Conservation (phyloP, 169 alveolate species). For the Plasmodium malariae region DNA sequence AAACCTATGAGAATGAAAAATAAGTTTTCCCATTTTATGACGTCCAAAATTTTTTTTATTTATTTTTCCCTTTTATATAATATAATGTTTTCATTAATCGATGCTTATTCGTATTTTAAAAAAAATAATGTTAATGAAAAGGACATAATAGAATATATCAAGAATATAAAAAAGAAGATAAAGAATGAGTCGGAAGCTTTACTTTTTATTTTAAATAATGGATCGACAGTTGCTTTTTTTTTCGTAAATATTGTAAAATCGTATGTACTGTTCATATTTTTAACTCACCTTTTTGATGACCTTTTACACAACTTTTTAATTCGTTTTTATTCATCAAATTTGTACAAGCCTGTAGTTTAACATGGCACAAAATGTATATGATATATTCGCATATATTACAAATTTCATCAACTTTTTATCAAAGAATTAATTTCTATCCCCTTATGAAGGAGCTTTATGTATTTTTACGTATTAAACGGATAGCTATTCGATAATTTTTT, state of each 20-base stretch:
- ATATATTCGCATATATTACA: too few relatives aligned
- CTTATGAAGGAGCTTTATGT: too few relatives aligned
- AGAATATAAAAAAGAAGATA: constrained; percentile 26
- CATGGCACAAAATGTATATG: not conserved
- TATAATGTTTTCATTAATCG: constrained; percentile 23
- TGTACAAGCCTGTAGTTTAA: too few relatives aligned
- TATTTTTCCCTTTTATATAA: constrained; percentile 48
- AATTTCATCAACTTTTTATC: too few relatives aligned
- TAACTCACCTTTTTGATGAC: constrained; percentile 64
- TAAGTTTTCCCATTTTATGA: constrained; percentile 8
- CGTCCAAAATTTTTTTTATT: constrained; percentile 40
- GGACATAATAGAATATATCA: not conserved
- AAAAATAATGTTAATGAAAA: constrained; percentile 29
- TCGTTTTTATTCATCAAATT: not conserved
- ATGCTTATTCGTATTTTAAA: constrained; percentile 5
- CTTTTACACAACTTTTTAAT: constrained; percentile 18
- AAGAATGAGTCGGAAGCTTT: constrained; percentile 25
- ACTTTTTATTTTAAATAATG: constrained; percentile 32
- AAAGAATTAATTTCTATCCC: too few relatives aligned
- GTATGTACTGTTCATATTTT: constrained; percentile 39
- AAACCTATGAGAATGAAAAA: not conserved
- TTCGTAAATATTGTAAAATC: constrained; percentile 35
- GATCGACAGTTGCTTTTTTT: constrained; percentile 20
- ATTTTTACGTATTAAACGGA: too few relatives aligned
- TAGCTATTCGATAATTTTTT: too few relatives aligned